Conservation (phyloP, 805 yeast species). For the Candida fluviatilis region DNA sequence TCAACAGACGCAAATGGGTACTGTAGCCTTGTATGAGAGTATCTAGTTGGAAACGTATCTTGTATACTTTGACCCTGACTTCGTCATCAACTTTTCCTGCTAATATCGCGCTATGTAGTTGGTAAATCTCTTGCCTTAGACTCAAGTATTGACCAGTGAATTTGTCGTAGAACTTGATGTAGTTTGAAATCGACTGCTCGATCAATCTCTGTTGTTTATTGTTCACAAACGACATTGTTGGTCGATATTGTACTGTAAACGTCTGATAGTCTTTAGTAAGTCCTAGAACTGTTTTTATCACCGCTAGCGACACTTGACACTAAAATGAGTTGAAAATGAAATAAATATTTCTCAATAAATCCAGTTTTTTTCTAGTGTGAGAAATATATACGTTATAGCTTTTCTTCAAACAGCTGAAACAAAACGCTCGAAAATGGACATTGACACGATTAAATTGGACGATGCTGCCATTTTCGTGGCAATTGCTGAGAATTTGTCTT, state of each 20-base stretch:
- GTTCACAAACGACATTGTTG: conserved; percentile 23
- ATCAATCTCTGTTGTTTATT: conserved; percentile 30
- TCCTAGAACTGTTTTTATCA: too few species aligned
- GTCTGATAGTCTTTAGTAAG: too few species aligned
- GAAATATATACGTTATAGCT: too few species aligned
- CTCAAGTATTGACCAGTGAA: conserved; percentile 27
- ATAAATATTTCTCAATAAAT: too few species aligned
- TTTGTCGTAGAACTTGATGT: conserved; percentile 30
- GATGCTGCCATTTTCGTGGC: conserved; percentile 7
- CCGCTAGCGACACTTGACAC: not conserved
- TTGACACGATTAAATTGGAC: not conserved
- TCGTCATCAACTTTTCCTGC: conserved; percentile 10
- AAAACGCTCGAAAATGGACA: too few species aligned
- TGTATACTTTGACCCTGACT: conserved; percentile 12
- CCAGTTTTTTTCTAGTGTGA: too few species aligned
- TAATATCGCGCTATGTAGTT: conserved; percentile 10
- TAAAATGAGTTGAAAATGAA: not conserved
- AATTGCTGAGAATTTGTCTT: conserved; percentile 3
- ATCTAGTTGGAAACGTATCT: conserved; percentile 27
- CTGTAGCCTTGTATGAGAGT: conserved; percentile 20
- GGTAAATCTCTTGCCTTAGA: conserved; percentile 28
- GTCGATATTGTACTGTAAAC: too few species aligned
- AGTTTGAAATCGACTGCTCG: conserved; percentile 25
- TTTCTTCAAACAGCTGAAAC: too few species aligned
- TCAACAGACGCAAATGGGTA: conserved; percentile 20